A percentile compares a stretch with the other conserved stretches of the same genome.
Conservation (phyloP, 2,329 filamentous ascomycete species). For the Moelleriella libera region DNA sequence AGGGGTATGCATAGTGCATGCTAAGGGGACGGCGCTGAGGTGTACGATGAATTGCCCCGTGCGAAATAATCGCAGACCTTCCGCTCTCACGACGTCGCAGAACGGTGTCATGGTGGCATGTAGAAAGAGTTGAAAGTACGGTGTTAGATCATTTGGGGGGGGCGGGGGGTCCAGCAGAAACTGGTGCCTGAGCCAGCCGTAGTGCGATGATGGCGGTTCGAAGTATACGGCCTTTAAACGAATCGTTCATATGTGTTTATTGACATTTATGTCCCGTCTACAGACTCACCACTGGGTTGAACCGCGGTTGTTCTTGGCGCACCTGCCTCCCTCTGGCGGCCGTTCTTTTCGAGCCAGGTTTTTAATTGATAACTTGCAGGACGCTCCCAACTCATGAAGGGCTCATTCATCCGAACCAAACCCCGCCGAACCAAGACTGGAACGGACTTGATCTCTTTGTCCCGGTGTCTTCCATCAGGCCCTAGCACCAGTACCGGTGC, state of each 20-base stretch:
- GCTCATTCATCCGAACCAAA: background rate
- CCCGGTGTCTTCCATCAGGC: background rate
- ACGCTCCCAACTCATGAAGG: conserved; percentile 1
- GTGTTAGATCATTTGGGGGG: no score
- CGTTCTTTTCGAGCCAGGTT: background rate
- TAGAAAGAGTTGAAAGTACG: no score
- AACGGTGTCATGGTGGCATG: no score
- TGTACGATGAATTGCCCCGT: no score
- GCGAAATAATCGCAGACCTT: no score
- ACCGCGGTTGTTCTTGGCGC: background rate
- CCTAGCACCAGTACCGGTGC: background rate
- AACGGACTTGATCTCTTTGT: background rate
- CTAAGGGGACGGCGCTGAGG: no score
- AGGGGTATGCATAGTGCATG: no score
- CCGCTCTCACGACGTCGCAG: no score
- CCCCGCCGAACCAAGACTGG: background rate
- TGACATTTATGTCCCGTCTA: background rate
- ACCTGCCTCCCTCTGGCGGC: background rate
- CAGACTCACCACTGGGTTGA: background rate
- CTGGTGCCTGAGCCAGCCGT: no score
- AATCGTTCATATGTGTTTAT: background rate
- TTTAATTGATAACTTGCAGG: conserved; percentile 1
- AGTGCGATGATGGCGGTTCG: no score
- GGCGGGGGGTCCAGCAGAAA: no score
- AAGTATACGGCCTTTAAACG: no score